Base-by-base conservation (phyloP, 2,329 filamentous ascomycete genomes). In the Pestalotiopsis sp. region DNA sequence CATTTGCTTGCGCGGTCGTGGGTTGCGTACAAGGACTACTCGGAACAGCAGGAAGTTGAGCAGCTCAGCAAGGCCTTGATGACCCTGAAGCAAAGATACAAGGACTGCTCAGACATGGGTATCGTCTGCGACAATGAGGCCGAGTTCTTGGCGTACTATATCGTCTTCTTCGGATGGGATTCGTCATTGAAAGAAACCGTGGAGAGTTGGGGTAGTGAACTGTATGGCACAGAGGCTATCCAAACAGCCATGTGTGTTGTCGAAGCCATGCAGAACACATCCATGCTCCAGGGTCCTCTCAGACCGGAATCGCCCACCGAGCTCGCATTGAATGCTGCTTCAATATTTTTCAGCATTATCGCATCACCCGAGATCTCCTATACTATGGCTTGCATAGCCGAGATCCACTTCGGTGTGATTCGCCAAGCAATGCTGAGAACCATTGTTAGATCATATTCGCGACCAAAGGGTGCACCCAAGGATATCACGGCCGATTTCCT, bases 361-460 rank as follows among this genome's bases (percentile, higher is more conserved):
- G 83, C 87, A 71, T 83, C 86, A 55, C 80, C 82, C 0, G 79
- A 81, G 17, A 86, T 91, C 2, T 91, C 90, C 0, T 92, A 92
- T 74, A 91, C 88, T 1, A 91, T 92, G 88, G 90, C 89, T 14
- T 92, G 90, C 72, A 87, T 92, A 69, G 89, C 89, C 6, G 90
- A 92, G 74, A 87, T 90, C n/a, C 88, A 91, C 74, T 91, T 92
- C 68, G 86, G 87, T 55, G 82, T 84, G 45, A 80, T 91, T 39
- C 88, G 90, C 55, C 87, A 88, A 66, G 83, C 85, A 13, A 86
- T 90, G 17, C 76, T 92, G 20, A 84, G 84, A 66, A 85, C 86
- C 17, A 79, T 91, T 25, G 84, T 86, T 64, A 83, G 81, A 67
- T 83, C 86, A 1, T 88, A 90, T 70, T 82, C 86, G 1, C 84